Evolutionary conservation across 306 rosid species (phyloP).

Genomic region (Notholithocarpus densiflorus): DNA sequence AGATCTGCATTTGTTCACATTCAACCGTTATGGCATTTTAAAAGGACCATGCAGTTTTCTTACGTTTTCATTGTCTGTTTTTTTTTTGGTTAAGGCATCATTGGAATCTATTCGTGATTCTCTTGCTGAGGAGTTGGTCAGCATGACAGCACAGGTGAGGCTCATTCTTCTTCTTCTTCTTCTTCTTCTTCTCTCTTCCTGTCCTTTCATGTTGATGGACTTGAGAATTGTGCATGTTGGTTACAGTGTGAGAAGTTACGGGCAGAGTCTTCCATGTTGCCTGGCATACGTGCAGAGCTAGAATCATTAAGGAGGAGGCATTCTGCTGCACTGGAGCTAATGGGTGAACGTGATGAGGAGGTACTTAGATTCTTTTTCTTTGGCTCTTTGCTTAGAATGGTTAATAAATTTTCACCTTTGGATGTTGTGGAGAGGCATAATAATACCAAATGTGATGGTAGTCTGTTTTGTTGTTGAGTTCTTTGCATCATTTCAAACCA

Average conservation of each 20-base stretch:
- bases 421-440: not conserved
- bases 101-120: slow-evolving; percentile 96
- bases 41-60: slow-evolving; percentile 13
- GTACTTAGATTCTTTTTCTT: slow-evolving; percentile 34
- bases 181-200: not conserved
- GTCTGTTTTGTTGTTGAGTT: not conserved
- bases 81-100: slow-evolving; percentile 58
- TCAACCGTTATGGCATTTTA: not conserved
- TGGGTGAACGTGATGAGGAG: slow-evolving; percentile 99
- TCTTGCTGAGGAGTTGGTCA: slow-evolving; percentile 95
- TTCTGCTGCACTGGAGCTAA: slow-evolving; percentile 94
- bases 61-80: slow-evolving; percentile 3
- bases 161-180: not conserved
- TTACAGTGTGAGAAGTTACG: slow-evolving; percentile 91
- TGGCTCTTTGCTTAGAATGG: not conserved
- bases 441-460: not conserved
- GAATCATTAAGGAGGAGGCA: slow-evolving; percentile 96
- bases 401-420: not conserved
- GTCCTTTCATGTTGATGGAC: slow-evolving; percentile 15
- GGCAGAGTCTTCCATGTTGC: slow-evolving; percentile 69
- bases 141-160: slow-evolving; percentile 85
- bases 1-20: slow-evolving; percentile 5
- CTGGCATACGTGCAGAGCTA: slow-evolving; percentile 89
- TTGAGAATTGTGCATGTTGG: slow-evolving; percentile 9
- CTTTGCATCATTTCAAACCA: not conserved